Base-by-base conservation (phyloP, 805 yeast species). In the Diddensiella caesifluorescens region DNA sequence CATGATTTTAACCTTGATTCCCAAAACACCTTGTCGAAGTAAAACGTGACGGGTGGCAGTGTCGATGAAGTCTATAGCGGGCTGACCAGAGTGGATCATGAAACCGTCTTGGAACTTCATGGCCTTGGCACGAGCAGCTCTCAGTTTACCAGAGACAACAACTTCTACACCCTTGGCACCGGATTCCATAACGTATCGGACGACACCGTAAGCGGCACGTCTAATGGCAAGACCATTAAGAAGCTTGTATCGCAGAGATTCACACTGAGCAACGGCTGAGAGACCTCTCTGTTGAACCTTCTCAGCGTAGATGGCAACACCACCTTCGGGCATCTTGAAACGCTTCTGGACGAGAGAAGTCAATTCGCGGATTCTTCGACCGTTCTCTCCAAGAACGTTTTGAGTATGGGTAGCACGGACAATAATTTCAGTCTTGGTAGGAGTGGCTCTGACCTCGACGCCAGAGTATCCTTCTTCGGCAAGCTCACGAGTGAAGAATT, bases 161-260 rank as follows among this genome's bases (percentile, higher is more conserved):
- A 92, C 98, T 80, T 92, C 98, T 68, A 94, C 96, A 89, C 98
- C 98, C 86, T 92, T 92, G 70, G 98, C 98, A 75, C 98, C 98
- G 57, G 97, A 87, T 74, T 89, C 97, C 96, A 92, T 92, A 67
- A 94, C 96, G 83, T 80, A 86, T 80, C 98, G 88, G 76, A 92
- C 94, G 62, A 92, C 97, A 87, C 97, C 97, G 87, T 92, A 92
- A 65, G 97, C 97, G 63, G 98, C 98, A 80, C 98, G 87, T 80
- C 98, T 88, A 79, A 92, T 88, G 67, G 97, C 95, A 68, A 92
- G 83, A 79, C 98, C 98, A 77, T 83, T 84, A 68, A 92, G 84
- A 64, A 92, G 82, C 79, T 92, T 92, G 88, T 89, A 84, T 73
- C 88, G 88, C 71, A 92, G 80, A 63, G 96, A 92, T 80, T 92